Evolutionary conservation across 192 early-diverging fungal genomes (phyloP).

Genomic region (Backusella australiensis): DNA sequence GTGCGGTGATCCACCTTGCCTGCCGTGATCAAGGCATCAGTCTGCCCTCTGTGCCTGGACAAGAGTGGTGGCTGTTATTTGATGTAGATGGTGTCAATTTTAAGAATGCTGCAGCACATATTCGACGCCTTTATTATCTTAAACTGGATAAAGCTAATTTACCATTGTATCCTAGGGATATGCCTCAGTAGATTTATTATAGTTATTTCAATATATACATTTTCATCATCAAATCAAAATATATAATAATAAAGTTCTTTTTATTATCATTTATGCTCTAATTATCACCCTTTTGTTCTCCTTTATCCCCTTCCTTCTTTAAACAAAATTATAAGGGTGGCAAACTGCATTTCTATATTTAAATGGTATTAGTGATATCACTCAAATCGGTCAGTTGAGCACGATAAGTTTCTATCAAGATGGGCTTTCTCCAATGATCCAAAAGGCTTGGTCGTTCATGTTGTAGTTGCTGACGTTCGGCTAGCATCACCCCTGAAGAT

Average conservation of each 20-base stretch:
- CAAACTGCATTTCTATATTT: not conserved
- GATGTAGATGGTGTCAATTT: slow-evolving; percentile 31
- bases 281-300: not conserved
- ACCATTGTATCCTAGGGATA: slow-evolving; percentile 56
- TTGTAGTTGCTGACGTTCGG: not conserved
- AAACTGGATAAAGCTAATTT: slow-evolving; percentile 43
- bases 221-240: not conserved
- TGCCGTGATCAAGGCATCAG: slow-evolving; percentile 59
- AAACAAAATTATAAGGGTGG: not conserved
- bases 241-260: not conserved
- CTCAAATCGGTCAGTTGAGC: slow-evolving; percentile 5
- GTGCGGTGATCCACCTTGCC: slow-evolving; percentile 82
- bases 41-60: slow-evolving; percentile 51
- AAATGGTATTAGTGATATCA: not conserved
- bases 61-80: slow-evolving; percentile 38
- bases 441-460: slow-evolving; percentile 7
- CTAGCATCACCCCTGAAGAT: not conserved
- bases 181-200: slow-evolving; percentile 18
- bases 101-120: slow-evolving; percentile 57
- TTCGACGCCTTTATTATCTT: slow-evolving; percentile 57
- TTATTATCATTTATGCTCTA: not conserved
- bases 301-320: not conserved
- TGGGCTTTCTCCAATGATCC: not conserved
- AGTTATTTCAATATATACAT: not conserved
- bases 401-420: slow-evolving; percentile 3